Base-by-base conservation (phyloP, 1,284 basidiomycete species). In the Sparassis latifolia region DNA sequence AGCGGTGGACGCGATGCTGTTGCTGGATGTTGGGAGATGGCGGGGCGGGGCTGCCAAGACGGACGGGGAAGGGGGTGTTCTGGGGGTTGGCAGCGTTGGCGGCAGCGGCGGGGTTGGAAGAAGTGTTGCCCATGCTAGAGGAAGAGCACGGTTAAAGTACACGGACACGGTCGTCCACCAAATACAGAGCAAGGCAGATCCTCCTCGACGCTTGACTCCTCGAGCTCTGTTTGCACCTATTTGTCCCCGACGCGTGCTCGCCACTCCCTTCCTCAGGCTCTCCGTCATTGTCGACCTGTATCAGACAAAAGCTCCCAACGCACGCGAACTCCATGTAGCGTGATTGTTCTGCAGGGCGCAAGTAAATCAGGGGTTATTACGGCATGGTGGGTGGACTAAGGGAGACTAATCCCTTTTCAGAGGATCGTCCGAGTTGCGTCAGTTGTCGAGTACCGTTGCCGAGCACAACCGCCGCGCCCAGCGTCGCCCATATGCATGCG, bases 1-100 rank as follows among this genome's bases (percentile, higher is more conserved):
- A 82, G 53, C 69, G 71, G 62, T 77, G 76, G 3, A 67, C 66
- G 50, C 65, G 57, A 51, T 55, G 59, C 45, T 61, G 50, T 45
- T 58, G 45, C 31, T 65, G 63, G 49, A 55, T 45, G 33, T 47
- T 27, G 47, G 55, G 43, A 43, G 52, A 47, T 37, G 56, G 49
- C 33, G 62, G 61, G 37, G 56, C 58, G 35, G 62, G 62, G 53
- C 59, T 63, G 50, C 60, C 62, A 38, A 59, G 59, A 51, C 61
- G 58, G 52, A 53, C 44, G 46, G 60, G 59, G 31, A 62, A 63
- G 42, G 57, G 58, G 42, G 55, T 45, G 45, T 56, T 50, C 32
- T 55, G 47, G 51, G 62, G 56, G 12, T 62, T 60, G 20, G 20
- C 20, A 20, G 20, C 20, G 20, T 20, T 20, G 20, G 20, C 20